These are phyloP conservation scores for Oryza brachyantha DNA, from an alignment of 176 grass and related monocot species.

Conservation along the genomic window DNA sequence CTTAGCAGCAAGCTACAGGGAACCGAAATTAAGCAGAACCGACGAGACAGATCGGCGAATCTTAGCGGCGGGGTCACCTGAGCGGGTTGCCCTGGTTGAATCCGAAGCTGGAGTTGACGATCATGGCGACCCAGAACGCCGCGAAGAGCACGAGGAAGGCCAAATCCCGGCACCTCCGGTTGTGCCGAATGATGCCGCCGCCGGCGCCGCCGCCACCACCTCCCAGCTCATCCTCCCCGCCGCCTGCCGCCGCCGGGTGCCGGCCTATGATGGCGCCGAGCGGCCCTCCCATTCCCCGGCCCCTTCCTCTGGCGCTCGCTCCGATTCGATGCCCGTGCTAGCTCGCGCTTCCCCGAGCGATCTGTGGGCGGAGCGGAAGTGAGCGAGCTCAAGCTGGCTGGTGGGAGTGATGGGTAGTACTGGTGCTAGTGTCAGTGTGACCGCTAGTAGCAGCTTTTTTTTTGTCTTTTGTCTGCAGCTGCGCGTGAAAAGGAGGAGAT, in stretches of 20 bases:
- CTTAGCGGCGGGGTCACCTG: slow-evolving; percentile 55
- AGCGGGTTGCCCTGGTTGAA: slow-evolving; percentile 98
- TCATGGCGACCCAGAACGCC: slow-evolving; percentile 98
- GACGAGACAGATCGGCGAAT: background rate
- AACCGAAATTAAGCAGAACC: background rate
- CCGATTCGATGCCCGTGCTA: background rate
- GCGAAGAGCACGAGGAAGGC: slow-evolving; percentile 79
- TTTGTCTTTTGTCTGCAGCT: background rate
- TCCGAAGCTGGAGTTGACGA: slow-evolving; percentile 99
- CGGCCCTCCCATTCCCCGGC: slow-evolving; percentile 66
- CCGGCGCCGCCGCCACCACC: slow-evolving; percentile 10
- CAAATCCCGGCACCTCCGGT: slow-evolving; percentile 84
- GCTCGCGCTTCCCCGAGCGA: background rate
- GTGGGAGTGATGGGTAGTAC: background rate
- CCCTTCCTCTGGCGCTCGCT: background rate
- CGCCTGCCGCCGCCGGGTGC: slow-evolving; percentile 57
- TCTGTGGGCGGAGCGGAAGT: background rate
- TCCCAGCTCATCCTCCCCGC: slow-evolving; percentile 34
- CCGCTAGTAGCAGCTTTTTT: background rate
- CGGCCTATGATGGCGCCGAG: slow-evolving; percentile 94
- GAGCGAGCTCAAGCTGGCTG: background rate
- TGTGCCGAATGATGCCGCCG: slow-evolving; percentile 61
- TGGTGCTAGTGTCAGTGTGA: background rate
- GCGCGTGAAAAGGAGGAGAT: background rate
- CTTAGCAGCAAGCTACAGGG: background rate